Evolutionary conservation across 805 yeast genomes (phyloP), one percentile per base, ranked within the genome.

Genomic region (Dipodascopsis uninucleata): DNA sequence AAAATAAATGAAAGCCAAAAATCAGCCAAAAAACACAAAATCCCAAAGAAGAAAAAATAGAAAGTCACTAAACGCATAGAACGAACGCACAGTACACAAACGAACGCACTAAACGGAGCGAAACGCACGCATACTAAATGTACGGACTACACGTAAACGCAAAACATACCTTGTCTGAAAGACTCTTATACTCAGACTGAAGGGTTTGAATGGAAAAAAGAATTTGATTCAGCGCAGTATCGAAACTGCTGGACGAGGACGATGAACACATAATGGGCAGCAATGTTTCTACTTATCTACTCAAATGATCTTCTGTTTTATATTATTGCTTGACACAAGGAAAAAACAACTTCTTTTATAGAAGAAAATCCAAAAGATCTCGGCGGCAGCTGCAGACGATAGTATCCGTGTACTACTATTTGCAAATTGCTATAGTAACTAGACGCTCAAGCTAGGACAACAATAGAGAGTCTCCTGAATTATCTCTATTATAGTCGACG

Each of bases 161-260:
- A 37, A 12, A 3, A 34, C 51, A 42, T 50, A 50, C 55, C 47
- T 50, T 47, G 16, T 36, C 34, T 16, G 53, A 39, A 31, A 50
- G 43, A 29, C 43, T 28, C 45, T 43, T 50, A 31, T 48, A 39
- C 40, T 48, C 53, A 23, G 37, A 21, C 49, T 43, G 53, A 12
- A 50, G 38, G 8, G 49, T 21, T 32, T 36, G 43, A 23, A 50
- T 32, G 22, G 46, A 37, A 25, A 47, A 21, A 34, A 50, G 34
- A 38, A 50, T 48, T 26, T 48, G 55, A 3, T 34, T 24, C 16
- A 50, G 46, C 17, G 32, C 45, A 25, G 43, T 40, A 18, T 47
- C 8, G 21, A 38, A 6, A 23, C 36, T 41, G 12, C 35, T 14
- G 29, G 43, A 48, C 31, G 34, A 7, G 17, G 39, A 23, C 43